Evolutionary conservation across 2,329 filamentous ascomycete species (phyloP), one percentile per base, ranked within the genome.

Genomic region (Phoma sp.): DNA sequence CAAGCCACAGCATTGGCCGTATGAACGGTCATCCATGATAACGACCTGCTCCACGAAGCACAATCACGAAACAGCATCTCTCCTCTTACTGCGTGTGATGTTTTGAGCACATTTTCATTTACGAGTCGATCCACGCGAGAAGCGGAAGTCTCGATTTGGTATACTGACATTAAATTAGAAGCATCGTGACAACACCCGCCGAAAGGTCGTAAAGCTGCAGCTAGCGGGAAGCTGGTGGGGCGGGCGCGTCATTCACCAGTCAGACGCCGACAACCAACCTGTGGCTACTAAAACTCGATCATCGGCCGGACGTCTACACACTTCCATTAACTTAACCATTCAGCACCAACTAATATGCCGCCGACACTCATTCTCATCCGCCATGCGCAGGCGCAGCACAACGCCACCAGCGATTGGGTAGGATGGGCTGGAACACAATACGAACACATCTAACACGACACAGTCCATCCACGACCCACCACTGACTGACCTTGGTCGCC

Each of bases 361-460:
- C 78, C 78, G n/a, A 79, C 73, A 8, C 60, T 81, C 5, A 70
- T 80, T 36, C 73, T 80, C 15, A 78, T 80, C 55, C 72, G 78
- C 52, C 78, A 80, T 56, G 78, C 76, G 2, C 74, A 80, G 57
- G 78, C 78, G 1, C 62, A 76, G n/a, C 78, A 80, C 62, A 80
- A 80, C 50, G 74, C 75, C 8, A 70, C 73, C 21, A 64, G 66
- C 57, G 73, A 80, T 55, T 78, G 72, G 63, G 52, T 55, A 50
- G 33, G 41, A 27, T 27, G 36, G 27, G 17, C 9, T 21, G 10
- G 17, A 9, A 27, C 13, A n/a, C 24, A 29, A 25, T 19, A 10
- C 2, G 27, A 40, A 21, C 8, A 21, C 17, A 12, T 36, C 27
- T 50, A 22, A 55, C 35, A 44, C n/a, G 8, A 4, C 13, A 37